Conservation (phyloP, 148 eudicot genomes). For the Amaranthus hypochondriacus region DNA sequence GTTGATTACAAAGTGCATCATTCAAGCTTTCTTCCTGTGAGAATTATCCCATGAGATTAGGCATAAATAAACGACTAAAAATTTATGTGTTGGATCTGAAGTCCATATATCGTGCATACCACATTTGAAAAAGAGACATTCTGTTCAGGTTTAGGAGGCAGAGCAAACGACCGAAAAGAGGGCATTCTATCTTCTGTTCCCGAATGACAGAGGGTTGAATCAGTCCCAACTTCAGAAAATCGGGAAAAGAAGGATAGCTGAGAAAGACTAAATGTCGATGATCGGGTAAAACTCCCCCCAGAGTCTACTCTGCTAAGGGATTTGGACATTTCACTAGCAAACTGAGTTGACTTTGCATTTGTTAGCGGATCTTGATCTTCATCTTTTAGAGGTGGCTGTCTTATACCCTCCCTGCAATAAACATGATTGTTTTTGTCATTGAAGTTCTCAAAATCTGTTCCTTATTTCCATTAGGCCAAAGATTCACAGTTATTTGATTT, state of each 20-base stretch:
- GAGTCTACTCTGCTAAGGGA: conserved; percentile 10
- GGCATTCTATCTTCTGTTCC: conserved; percentile 21
- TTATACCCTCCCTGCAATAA: conserved; percentile 28
- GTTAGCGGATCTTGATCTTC: not conserved
- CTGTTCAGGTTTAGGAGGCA: conserved; percentile 15
- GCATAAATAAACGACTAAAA: not conserved
- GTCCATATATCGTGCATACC: conserved; percentile 10
- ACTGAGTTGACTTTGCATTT: conserved; percentile 11
- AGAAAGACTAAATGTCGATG: conserved; percentile 31
- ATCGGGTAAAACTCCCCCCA: conserved; percentile 30
- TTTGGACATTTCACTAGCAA: conserved; percentile 21
- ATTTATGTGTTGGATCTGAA: conserved; percentile 11
- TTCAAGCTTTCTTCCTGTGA: conserved; percentile 38
- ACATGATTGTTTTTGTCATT: not conserved
- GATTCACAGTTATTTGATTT: no score
- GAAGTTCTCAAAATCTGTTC: not conserved
- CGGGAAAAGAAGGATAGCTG: conserved; percentile 19
- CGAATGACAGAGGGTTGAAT: conserved; percentile 9
- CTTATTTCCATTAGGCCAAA: not conserved
- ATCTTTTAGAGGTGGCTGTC: conserved; percentile 4
- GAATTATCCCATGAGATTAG: conserved; percentile 4
- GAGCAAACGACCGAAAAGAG: conserved; percentile 11
- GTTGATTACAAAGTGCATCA: conserved; percentile 46
- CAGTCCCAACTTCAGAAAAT: conserved; percentile 10
- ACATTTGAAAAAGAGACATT: not conserved